phyloP scores from a whole-genome alignment of 2,329 filamentous ascomycete species.

The Arthrobotrys conoides region DNA sequence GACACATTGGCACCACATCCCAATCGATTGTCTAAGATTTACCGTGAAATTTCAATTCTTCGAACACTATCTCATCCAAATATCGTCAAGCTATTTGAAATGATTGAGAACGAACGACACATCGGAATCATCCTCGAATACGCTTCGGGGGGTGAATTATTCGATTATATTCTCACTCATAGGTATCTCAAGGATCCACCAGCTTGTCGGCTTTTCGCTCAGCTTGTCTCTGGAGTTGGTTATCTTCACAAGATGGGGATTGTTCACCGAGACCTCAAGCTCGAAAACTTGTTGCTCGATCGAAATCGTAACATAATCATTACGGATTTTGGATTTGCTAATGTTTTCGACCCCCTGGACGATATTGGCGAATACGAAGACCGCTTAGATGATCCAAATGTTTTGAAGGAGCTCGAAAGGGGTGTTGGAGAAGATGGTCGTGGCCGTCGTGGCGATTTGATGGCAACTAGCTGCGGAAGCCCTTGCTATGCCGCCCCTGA shows the following conservation, averaged over 20 bases:
- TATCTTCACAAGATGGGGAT: constrained; percentile 99
- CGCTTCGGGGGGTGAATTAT: constrained; percentile 95
- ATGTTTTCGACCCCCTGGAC: constrained; percentile 91
- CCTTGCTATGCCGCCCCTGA: constrained; percentile 98
- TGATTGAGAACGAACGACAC: constrained; percentile 96
- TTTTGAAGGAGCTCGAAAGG: constrained; percentile 90
- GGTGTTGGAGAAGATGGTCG: constrained; percentile 73
- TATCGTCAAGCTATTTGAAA: constrained; percentile 96
- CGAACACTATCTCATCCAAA: constrained; percentile 91
- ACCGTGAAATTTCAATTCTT: constrained; percentile 94
- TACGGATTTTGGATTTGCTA: constrained; percentile 98
- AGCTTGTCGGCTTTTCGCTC: constrained; percentile 90
- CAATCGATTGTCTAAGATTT: constrained; percentile 92
- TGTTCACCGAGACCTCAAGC: constrained; percentile 94
- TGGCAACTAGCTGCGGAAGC: constrained; percentile 99
- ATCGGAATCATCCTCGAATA: constrained; percentile 99
- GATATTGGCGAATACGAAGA: constrained; percentile 91
- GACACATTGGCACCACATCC: constrained; percentile 91
- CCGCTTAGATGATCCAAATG: constrained; percentile 87
- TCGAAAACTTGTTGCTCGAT: constrained; percentile 95
- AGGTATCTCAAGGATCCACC: constrained; percentile 95
- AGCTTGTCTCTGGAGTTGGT: constrained; percentile 94
- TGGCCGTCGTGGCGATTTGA: constrained; percentile 87
- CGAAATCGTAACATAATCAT: constrained; percentile 99
- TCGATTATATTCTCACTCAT: constrained; percentile 98